These are phyloP conservation scores for Plantago ovata DNA, from an alignment of 257 asterid species.

Conservation along the genomic window DNA sequence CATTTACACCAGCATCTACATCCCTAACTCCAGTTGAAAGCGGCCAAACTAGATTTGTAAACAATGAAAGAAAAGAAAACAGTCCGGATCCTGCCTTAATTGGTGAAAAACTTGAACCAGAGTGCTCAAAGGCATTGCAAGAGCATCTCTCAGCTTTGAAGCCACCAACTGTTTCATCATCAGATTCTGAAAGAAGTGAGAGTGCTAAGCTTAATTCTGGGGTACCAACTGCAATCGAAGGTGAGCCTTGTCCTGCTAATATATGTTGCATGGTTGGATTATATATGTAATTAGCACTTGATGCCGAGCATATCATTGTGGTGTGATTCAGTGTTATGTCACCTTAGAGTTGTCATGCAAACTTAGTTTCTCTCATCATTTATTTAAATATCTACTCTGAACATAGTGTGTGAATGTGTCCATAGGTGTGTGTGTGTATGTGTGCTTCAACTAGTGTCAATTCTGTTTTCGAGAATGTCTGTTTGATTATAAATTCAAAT, in stretches of 20 bases:
- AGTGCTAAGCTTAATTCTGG: conserved; percentile 40
- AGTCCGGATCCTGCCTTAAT: conserved; percentile 36
- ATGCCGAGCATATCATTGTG: background rate
- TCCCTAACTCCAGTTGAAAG: conserved; percentile 40
- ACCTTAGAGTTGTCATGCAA: no score
- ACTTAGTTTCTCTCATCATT: background rate
- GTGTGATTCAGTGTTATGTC: background rate
- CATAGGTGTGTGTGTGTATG: no score
- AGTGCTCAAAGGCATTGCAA: conserved; percentile 51
- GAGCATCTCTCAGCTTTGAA: conserved; percentile 47
- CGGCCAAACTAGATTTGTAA: conserved; percentile 35
- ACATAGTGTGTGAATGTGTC: background rate
- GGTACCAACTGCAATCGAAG: conserved; percentile 20
- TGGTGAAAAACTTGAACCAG: conserved; percentile 42
- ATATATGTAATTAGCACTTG: background rate
- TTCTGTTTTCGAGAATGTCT: background rate
- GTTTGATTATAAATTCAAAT: background rate
- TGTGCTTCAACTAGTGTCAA: background rate
- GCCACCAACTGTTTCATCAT: conserved; percentile 41
- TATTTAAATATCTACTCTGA: background rate
- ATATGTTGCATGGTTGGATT: no score
- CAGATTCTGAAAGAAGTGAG: conserved; percentile 64
- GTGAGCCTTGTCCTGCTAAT: background rate
- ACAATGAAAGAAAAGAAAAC: conserved; percentile 38
- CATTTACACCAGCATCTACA: conserved; percentile 47